Base-by-base conservation (phyloP, 257 asterid genomes). In the Nyctanthes arbortristis region DNA sequence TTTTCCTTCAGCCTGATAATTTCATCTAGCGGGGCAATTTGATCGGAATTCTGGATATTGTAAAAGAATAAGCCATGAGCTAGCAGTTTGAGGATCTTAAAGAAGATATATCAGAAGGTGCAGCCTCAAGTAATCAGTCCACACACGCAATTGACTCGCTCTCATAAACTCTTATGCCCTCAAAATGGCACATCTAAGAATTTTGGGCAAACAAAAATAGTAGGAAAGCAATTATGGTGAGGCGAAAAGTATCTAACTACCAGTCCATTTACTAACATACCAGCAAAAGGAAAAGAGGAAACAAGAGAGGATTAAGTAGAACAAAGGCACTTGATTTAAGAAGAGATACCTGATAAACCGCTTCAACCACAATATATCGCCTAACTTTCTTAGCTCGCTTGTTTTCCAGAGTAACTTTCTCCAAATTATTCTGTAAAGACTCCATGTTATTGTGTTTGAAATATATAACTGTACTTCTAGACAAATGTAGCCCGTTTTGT, bases 401-500 rank as follows among this genome's bases (percentile, higher is more conserved):
- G 77, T 88, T 93, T 64, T 85, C 91, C 35, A 70, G 92, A 40
- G 90, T 93, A 61, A 79, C 81, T 74, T 81, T 87, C 77, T 90
- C 97, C 79, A 93, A 76, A 39, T 76, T 77, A 66, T 75, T 83
- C 62, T 84, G 79, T 65, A 93, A 83, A 52, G 97, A 93, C 40
- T 84, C 85, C 87, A 89, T 83, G 74, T 90, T 84, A 61, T 93
- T 93, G 84, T 93, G 98, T 78, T 88, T 91, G 85, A 90, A 93
- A 77, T 85, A 91, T 37, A 85, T 70, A 71, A 90, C 81, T 13
- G 97, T 93, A 82, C 98, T 93, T 82, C 98, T 85, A 40, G 98
- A 93, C 67, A 93, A 96, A 67, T 90, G 94, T 73, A 93, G 96
- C 37, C 98, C 98, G 77, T 93, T 90, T 79, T 93, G 98, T 75